phyloP scores from a whole-genome alignment of 2,329 filamentous ascomycete genomes.

The Neopestalotiopsis rosae region DNA sequence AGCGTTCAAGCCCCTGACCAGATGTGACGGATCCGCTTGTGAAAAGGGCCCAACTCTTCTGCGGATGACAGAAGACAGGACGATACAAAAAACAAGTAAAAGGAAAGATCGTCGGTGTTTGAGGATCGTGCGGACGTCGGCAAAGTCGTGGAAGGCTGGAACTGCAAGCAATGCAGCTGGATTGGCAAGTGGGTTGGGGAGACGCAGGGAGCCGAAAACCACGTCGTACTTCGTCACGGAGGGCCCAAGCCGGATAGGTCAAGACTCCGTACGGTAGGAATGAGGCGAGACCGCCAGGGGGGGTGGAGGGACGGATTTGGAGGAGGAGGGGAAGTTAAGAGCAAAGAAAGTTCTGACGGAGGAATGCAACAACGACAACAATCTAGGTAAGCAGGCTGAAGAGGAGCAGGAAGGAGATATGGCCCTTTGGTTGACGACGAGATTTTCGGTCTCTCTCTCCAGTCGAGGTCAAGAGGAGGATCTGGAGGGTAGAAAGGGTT shows the following conservation, averaged over 20 bases:
- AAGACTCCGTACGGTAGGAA: conserved; percentile 2
- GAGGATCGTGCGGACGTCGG: conserved; percentile 4
- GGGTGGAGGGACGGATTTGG: background rate
- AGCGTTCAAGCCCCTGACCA: background rate
- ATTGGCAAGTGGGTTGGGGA: conserved; percentile 14
- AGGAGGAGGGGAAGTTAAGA: background rate
- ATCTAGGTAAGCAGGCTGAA: background rate
- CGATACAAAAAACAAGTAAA: too few relatives aligned
- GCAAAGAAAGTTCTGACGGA: background rate
- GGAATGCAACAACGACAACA: background rate
- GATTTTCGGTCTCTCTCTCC: conserved; percentile 10
- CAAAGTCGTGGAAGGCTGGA: conserved; percentile 2
- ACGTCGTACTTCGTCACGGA: conserved; percentile 17
- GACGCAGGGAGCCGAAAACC: conserved; percentile 16
- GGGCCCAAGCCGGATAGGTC: conserved; percentile 15
- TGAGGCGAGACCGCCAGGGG: conserved; percentile 1
- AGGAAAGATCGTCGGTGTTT: conserved; percentile 1
- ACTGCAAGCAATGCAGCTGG: conserved; percentile 7
- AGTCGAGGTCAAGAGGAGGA: conserved; percentile 9
- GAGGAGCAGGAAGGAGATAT: background rate
- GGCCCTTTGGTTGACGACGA: background rate
- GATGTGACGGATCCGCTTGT: conserved; percentile 2
- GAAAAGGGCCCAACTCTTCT: background rate
- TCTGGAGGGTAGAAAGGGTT: conserved; percentile 4
- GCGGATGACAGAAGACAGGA: conserved; percentile 3